Evolutionary conservation across 805 yeast species (phyloP).

Genomic region (Starmerella sp.): DNA sequence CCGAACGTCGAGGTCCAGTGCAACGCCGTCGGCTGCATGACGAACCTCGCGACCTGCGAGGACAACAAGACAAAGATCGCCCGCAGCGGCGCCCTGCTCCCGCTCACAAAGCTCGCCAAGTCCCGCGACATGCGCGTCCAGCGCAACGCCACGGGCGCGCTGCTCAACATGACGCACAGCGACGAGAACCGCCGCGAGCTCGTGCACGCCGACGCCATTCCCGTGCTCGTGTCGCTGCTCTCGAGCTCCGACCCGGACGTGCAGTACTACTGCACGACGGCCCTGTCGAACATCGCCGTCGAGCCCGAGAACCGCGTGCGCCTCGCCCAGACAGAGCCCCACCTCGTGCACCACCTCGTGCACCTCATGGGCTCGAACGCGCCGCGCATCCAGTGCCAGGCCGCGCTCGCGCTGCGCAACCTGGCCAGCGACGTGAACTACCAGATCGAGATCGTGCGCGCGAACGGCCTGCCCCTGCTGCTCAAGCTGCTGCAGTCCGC

Average conservation of each 20-base stretch:
- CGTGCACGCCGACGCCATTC: conserved; percentile 96
- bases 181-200: conserved; percentile 92
- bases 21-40: conserved; percentile 97
- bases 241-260: conserved; percentile 89
- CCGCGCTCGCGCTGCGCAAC: conserved; percentile 89
- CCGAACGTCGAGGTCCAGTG: conserved; percentile 97
- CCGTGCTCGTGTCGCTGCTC: conserved; percentile 79
- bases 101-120: conserved; percentile 87
- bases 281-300: conserved; percentile 91
- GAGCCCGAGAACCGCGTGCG: conserved; percentile 84
- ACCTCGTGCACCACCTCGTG: conserved; percentile 77
- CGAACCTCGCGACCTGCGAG: conserved; percentile 95
- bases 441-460: conserved; percentile 89
- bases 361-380: conserved; percentile 84
- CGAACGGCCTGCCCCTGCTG: conserved; percentile 89
- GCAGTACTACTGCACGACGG: conserved; percentile 97
- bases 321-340: conserved; percentile 83
- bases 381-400: conserved; percentile 96
- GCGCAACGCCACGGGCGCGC: conserved; percentile 96
- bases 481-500: conserved; percentile 80
- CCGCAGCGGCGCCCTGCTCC: conserved; percentile 87
- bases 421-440: conserved; percentile 92
- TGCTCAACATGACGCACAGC: conserved; percentile 95
- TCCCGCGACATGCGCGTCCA: conserved; percentile 92
- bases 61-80: conserved; percentile 95